Conservation (phyloP, 2,329 filamentous ascomycete genomes). For the Colletotrichum gloeosporioides region DNA sequence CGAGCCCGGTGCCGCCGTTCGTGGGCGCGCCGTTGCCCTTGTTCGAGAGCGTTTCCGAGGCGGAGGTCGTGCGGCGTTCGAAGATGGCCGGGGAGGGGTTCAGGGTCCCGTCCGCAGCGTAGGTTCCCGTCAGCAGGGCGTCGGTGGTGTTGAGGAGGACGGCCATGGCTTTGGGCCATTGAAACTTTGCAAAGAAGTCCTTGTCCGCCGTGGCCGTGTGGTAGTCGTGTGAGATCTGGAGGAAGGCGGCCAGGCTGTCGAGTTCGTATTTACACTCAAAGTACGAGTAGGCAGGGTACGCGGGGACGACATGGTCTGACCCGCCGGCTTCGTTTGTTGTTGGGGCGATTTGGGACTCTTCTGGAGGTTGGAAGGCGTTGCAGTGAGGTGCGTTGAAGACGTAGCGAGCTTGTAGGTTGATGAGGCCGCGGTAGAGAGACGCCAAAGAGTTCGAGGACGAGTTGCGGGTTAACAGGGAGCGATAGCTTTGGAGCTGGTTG, state of each 20-base stretch:
- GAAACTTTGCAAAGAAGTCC: conserved; percentile 73
- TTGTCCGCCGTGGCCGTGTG: conserved; percentile 74
- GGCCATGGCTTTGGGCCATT: conserved; percentile 77
- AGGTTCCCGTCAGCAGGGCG: conserved; percentile 77
- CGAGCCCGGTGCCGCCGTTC: conserved; percentile 77
- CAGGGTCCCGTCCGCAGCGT: conserved; percentile 64
- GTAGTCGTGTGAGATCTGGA: conserved; percentile 83
- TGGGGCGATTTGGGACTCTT: conserved; percentile 71
- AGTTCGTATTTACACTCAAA: conserved; percentile 96
- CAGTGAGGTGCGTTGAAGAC: conserved; percentile 78
- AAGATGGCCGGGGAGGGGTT: conserved; percentile 74
- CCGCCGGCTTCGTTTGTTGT: conserved; percentile 60
- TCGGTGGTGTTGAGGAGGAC: conserved; percentile 72
- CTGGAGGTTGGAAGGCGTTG: conserved; percentile 91
- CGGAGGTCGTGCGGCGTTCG: conserved; percentile 71
- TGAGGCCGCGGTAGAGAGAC: conserved; percentile 73
- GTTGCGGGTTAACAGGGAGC: conserved; percentile 63
- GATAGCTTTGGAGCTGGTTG: conserved; percentile 80
- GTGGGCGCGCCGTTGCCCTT: conserved; percentile 82
- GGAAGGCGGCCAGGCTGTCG: conserved; percentile 86
- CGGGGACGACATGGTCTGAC: conserved; percentile 51
- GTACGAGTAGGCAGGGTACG: conserved; percentile 72
- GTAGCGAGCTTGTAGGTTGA: conserved; percentile 79
- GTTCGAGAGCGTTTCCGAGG: conserved; percentile 83
- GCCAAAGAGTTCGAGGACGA: conserved; percentile 63